Base-by-base conservation (phyloP, 1,139 yeast species). In the Diutina rugosa region DNA sequence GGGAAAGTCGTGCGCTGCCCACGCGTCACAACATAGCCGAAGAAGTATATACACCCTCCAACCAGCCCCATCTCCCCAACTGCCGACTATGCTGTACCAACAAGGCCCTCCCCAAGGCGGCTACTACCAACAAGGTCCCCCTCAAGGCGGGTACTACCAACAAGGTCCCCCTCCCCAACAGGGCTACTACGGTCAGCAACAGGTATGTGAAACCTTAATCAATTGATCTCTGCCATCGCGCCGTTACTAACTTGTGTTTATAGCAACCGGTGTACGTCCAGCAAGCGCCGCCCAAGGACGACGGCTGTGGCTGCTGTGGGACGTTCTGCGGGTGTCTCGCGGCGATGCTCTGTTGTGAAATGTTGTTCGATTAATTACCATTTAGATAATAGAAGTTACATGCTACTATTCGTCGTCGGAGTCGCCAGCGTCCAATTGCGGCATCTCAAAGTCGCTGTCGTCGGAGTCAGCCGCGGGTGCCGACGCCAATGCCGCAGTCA, bases 361-460 rank as follows among this genome's bases (percentile, higher is more conserved):
- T 49, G 53, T 49, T 49, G 53, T 49, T 49, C 14, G 6, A 49
- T 8, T 47, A 28, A 10, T n/a, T 9, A 35, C 41, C 41, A 28
- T 14, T 38, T 47, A 28, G 16, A 14, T 26, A 46, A 46, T 46
- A 46, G 29, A 46, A 46, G 29, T 26, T 7, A 7, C 6, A 7
- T 8, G 29, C 10, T 14, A 26, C 29, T n/a, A 47, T 47, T 52
- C 55, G 12, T 38, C 46, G 38, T 49, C 53, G 28, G 53, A 49
- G 28, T 49, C 53, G 28, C 48, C 47, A 3, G 35, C 48, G 10
- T 41, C 47, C 9, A 52, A 32, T 12, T n/a, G 35, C 4, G 55
- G 55, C 55, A 52, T 52, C 28, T 52, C 55, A 29, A 52, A 52
- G 48, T 52, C 55, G 18, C 47, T 38, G 26, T 52, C 55, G 28